Evolutionary conservation across 495 filamentous ascomycete species (phyloP), one percentile per base, ranked within the genome.

Genomic region (Aspergillus sclerotioniger): DNA sequence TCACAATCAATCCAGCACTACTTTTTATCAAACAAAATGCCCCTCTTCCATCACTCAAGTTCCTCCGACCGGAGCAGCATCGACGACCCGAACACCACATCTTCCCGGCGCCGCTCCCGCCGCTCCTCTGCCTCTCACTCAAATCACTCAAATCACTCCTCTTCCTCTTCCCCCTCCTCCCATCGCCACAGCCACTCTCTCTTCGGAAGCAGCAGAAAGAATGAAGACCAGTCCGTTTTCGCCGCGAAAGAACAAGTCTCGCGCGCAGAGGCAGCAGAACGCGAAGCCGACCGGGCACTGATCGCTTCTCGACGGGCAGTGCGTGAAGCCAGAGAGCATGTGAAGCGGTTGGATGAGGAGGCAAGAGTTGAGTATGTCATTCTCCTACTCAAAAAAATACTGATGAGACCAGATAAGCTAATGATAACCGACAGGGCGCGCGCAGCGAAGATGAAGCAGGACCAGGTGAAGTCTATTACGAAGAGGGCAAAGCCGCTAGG

Each of bases 401-500:
- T n/a, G n/a, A n/a, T n/a, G 5, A 21, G 5, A 21, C 15, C 21
- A 25, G n/a, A 19, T 32, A 1, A 1, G 6, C 28, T 46, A 47
- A 31, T n/a, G 33, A 39, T 39, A 10, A 0, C 9, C 5, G 17
- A 13, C 32, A 79, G 72, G 51, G 77, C 79, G n/a, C 67, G 80
- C 25, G 61, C 78, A 8, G 86, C 86, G 19, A 86, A 82, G 74
- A 83, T 87, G 46, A 89, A 89, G 79, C 81, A 86, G 64, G 76
- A 79, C 57, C 80, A 88, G 61, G 85, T 84, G 0, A 81, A 75
- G 55, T 75, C 77, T 56, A 81, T 89, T 20, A 81, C 80, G 29
- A 87, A 87, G 81, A 71, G 84, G 25, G 85, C 81, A n/a, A 81
- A 84, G 74, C 76, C 79, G 15, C 80, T 88, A 62, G 85, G 85